These are phyloP conservation scores for Vairimorpha ceranae DNA, from an alignment of 371 early-diverging fungal species.

Conservation along the genomic window DNA sequence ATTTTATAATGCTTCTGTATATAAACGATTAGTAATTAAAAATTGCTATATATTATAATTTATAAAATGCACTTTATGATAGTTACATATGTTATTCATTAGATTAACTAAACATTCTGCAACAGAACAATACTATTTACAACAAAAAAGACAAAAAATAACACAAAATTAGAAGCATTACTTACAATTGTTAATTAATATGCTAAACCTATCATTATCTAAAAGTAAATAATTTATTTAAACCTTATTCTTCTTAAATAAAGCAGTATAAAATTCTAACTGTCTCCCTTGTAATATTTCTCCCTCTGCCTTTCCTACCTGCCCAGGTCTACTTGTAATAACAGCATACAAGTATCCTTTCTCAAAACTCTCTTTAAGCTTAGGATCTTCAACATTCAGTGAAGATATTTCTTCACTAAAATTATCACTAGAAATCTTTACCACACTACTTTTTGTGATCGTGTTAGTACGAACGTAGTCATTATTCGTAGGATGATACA, in stretches of 20 bases:
- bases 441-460: constrained; percentile 90
- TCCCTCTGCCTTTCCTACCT: constrained; percentile 92
- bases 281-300: constrained; percentile 97
- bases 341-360: constrained; percentile 82
- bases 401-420: constrained; percentile 95
- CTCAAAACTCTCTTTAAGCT: constrained; percentile 81
- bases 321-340: constrained; percentile 92
- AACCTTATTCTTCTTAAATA: constrained; percentile 71
- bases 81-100: too few species aligned
- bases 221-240: too few species aligned
- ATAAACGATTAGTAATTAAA: too few species aligned
- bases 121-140: too few species aligned
- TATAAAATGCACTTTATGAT: too few species aligned
- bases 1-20: too few species aligned
- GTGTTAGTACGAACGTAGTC: constrained; percentile 99
- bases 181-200: too few species aligned
- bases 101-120: too few species aligned
- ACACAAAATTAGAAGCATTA: too few species aligned
- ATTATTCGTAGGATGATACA: constrained; percentile 99
- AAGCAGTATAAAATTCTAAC: constrained; percentile 82
- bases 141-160: too few species aligned
- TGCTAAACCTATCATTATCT: too few species aligned
- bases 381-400: constrained; percentile 73
- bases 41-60: too few species aligned
- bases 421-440: constrained; percentile 94